phyloP scores from a whole-genome alignment of 345 rosid genomes.

The Sisymbrium altissimum region DNA sequence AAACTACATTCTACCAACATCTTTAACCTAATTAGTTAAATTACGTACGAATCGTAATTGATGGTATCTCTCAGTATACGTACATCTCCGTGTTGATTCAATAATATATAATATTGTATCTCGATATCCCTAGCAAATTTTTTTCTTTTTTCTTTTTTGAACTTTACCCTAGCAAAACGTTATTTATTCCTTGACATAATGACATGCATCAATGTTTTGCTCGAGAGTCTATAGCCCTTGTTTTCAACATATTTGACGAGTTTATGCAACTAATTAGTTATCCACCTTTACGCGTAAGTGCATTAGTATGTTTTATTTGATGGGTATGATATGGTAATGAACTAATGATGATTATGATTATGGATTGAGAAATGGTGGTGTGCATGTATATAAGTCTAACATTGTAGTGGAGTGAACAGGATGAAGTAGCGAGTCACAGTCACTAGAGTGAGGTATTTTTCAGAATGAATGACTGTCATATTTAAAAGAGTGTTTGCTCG shows the following conservation, averaged over 20 bases:
- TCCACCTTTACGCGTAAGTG: not conserved
- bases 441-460: not conserved
- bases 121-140: slow-evolving; percentile 9
- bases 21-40: not conserved
- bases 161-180: too few species aligned
- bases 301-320: not conserved
- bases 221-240: not conserved
- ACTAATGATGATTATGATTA: slow-evolving; percentile 1
- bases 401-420: slow-evolving; percentile 7
- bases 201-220: not conserved
- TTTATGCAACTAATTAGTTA: not conserved
- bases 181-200: not conserved
- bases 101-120: not conserved
- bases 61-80: not conserved
- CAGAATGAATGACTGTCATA: not conserved
- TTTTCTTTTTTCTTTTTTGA: too few species aligned
- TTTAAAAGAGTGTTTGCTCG: not conserved
- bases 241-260: not conserved
- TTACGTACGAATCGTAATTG: not conserved
- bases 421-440: not conserved
- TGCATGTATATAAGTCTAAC: slow-evolving; percentile 13
- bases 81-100: not conserved
- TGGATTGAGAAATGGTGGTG: slow-evolving; percentile 5
- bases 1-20: not conserved
- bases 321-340: not conserved